Evolutionary conservation across 305 asterid genomes (phyloP), one percentile per base, ranked within the genome.

Genomic region (Plantago lanceolata): DNA sequence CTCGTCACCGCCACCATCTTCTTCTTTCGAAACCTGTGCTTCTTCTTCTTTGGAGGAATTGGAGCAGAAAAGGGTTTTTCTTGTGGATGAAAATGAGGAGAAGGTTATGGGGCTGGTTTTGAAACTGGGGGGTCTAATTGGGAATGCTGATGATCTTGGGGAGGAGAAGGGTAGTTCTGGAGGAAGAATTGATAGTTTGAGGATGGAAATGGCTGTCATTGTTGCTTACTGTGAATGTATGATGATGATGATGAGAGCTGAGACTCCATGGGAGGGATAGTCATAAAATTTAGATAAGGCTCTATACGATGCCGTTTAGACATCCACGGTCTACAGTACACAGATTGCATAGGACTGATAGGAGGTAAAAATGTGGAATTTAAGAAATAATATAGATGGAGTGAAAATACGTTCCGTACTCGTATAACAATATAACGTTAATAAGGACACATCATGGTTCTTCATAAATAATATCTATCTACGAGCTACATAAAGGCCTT

Each of bases 1-100:
- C 65, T 87, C 95, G 19, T 92, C 98, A 57, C 73, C 83, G 9
- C 62, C 72, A 26, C 61, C 94, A 18, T 92, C 98, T 59, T 76
- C 82, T 15, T 63, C 70, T 31, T 64, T 81, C 3, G 85, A 67
- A 16, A 81, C 70, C 64, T 54, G 83, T 59, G 79, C 82, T 71
- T 75, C 96, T 58, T 75, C 90, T 14, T 73, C 91, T 16, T 71
- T 72, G 13, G 93, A 75, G 8, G 89, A 72, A 20, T 81, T 86
- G 31, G 76, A 63, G 31, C 51, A 77, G 26, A 73, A 68, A 47
- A 40, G 60, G 40, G 62, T 45, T 24, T 57, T 79, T 64, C 82
- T 80, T 2, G 75, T 66, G 19, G 55, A 51, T 16, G 71, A 70
- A 19, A 61, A 33, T 21, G 78, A 71, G 52, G 68, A 16, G 16